A percentile compares a stretch with the other conserved stretches of the same genome.
Evolutionary conservation across 164 flowering plant species (phyloP).

Genomic region (Vitis rotundifolia): DNA sequence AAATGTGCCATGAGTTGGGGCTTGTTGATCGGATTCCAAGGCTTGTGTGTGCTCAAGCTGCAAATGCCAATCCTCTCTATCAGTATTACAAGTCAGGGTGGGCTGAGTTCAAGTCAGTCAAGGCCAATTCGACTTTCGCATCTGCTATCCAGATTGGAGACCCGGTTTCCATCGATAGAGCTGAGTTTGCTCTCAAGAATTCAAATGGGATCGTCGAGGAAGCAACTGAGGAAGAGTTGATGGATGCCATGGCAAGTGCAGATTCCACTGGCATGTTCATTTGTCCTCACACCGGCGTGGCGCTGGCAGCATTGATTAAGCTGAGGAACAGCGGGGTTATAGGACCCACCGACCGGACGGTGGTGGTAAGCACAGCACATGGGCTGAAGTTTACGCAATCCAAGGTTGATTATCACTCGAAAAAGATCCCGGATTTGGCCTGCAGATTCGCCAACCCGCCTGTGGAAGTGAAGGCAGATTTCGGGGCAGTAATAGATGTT

Average conservation of each 20-base stretch:
- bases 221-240: slow-evolving; percentile 84
- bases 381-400: slow-evolving; percentile 91
- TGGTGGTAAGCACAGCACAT: slow-evolving; percentile 95
- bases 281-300: slow-evolving; percentile 95
- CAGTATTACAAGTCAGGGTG: slow-evolving; percentile 69
- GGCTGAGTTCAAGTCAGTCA: slow-evolving; percentile 56
- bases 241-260: slow-evolving; percentile 87
- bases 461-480: slow-evolving; percentile 59
- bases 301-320: slow-evolving; percentile 72
- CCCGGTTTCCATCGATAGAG: slow-evolving; percentile 89
- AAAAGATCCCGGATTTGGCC: slow-evolving; percentile 54
- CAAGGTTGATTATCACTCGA: slow-evolving; percentile 78
- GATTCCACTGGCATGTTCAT: slow-evolving; percentile 90
- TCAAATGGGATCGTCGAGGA: slow-evolving; percentile 90
- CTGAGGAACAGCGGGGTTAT: slow-evolving; percentile 76
- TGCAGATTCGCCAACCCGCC: slow-evolving; percentile 67
- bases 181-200: slow-evolving; percentile 67
- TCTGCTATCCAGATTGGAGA: slow-evolving; percentile 96
- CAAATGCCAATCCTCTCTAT: slow-evolving; percentile 89
- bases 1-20: slow-evolving; percentile 88
- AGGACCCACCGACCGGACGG: slow-evolving; percentile 60
- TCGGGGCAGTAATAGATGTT: slow-evolving; percentile 76
- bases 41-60: slow-evolving; percentile 90
- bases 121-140: slow-evolving; percentile 74
- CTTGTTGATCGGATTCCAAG: slow-evolving; percentile 71